Evolutionary conservation across 2,329 filamentous ascomycete genomes (phyloP).

Genomic region (Colletotrichum musicola): DNA sequence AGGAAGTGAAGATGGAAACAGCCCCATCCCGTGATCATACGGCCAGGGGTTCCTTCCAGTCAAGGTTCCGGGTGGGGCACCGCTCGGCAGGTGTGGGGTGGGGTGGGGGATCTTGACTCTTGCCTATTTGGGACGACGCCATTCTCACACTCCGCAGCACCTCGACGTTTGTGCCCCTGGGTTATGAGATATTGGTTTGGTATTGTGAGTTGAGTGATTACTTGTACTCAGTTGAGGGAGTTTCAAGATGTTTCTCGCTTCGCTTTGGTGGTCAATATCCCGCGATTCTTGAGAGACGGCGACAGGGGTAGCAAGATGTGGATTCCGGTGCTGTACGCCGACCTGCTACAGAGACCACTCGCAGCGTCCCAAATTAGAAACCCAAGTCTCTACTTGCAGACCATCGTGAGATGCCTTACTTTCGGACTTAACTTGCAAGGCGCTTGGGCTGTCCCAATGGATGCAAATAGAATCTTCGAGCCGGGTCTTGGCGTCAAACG

Average conservation of each 20-base stretch:
- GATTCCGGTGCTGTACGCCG: too few relatives aligned
- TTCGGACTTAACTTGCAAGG: neutral
- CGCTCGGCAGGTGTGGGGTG: too few relatives aligned
- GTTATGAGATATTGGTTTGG: too few relatives aligned
- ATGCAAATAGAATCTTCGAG: slow-evolving; percentile 3
- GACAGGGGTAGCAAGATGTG: too few relatives aligned
- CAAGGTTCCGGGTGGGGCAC: neutral
- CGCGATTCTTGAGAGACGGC: too few relatives aligned
- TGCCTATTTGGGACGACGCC: slow-evolving; percentile 11
- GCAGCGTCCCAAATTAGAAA: too few relatives aligned
- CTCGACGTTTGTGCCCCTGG: neutral
- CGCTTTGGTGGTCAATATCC: too few relatives aligned
- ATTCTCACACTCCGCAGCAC: neutral
- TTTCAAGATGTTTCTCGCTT: too few relatives aligned
- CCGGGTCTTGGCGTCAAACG: slow-evolving; percentile 3
- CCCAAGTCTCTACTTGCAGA: neutral
- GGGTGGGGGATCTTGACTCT: neutral
- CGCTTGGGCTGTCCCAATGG: neutral
- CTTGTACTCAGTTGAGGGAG: too few relatives aligned
- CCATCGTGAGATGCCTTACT: neutral
- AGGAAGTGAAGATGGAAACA: neutral
- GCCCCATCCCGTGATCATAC: neutral
- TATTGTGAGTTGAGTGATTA: too few relatives aligned
- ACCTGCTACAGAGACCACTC: too few relatives aligned
- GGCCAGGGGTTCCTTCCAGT: neutral